Evolutionary conservation across 225 moss, liverwort and hornwort species (phyloP), one percentile per base, ranked within the genome.

Genomic region (Polytrichum commune): DNA sequence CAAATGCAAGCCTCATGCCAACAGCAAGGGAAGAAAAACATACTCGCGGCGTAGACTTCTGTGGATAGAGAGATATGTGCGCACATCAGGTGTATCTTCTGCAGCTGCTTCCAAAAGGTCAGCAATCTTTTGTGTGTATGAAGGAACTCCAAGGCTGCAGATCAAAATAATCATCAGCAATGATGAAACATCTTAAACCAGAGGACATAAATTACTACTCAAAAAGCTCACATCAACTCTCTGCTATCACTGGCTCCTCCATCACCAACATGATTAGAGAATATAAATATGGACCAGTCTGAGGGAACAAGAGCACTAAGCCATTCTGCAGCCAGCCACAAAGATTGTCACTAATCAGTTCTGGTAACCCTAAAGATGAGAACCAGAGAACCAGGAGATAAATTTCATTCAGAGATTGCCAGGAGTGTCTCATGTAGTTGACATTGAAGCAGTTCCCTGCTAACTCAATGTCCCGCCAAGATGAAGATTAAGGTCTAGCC

Each of bases 81-180:
- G 90, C 60, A 97, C 85, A 63, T 97, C 96, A 65, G 88, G 72
- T 32, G 82, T 85, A 76, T 93, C 93, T 75, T 93, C 93, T 53
- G 92, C 96, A 75, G 92, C 96, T 72, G 74, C 79, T 57, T 93
- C 92, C 67, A 97, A 84, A 76, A 97, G 81, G 69, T 89, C 89
- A 54, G 90, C 80, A 75, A 97, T 77, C 82, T 97, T 97, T 82
- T 93, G 87, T 18, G 92, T 93, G 79, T 74, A 91, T 5, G 93
- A 91, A 5, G 93, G 72, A 76, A 93, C 78, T 69, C 83, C 83
- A 76, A 97, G 85, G 62, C 92, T 92, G 78, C 69, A 81, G 46
- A 69, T 58, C 58, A 22, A 58, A 58, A 46, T 46, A 46, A 46
- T 13, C 46, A 46, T 13, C 13, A 13, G 46, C 46, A 46, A 4